These are phyloP conservation scores for Darksidea phi DNA, from an alignment of 495 filamentous ascomycete species.

Conservation along the genomic window DNA sequence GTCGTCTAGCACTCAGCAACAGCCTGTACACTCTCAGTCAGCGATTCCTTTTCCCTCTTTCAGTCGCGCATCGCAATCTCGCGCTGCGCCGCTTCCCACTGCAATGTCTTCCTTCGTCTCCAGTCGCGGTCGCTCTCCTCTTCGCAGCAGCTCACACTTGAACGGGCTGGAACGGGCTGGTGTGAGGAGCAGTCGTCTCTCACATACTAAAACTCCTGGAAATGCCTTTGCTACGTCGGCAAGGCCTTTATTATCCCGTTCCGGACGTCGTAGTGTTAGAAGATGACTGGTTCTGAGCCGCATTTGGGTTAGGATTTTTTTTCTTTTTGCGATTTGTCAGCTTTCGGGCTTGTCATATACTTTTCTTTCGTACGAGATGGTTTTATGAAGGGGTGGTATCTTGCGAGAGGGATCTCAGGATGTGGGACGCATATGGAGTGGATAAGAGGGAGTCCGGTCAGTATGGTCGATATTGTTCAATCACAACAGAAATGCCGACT, in stretches of 20 bases:
- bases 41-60: slow-evolving; percentile 1
- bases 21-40: not conserved
- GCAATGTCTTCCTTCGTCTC: slow-evolving; percentile 11
- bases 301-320: no score
- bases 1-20: not conserved
- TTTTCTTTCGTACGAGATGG: no score
- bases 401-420: no score
- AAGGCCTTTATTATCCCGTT: slow-evolving; percentile 8
- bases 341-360: no score
- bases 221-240: slow-evolving; percentile 1
- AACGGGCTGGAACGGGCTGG: not conserved
- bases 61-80: slow-evolving; percentile 7
- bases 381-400: no score
- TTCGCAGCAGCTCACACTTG: not conserved
- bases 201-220: not conserved
- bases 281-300: not conserved
- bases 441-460: no score
- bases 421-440: no score
- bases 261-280: slow-evolving; percentile 9
- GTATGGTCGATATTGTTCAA: no score
- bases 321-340: no score
- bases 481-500: no score
- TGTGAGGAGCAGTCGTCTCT: slow-evolving; percentile 8
- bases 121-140: not conserved
- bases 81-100: slow-evolving; percentile 14